phyloP scores from a whole-genome alignment of 345 rosid species.

The Cardamine occulta region DNA sequence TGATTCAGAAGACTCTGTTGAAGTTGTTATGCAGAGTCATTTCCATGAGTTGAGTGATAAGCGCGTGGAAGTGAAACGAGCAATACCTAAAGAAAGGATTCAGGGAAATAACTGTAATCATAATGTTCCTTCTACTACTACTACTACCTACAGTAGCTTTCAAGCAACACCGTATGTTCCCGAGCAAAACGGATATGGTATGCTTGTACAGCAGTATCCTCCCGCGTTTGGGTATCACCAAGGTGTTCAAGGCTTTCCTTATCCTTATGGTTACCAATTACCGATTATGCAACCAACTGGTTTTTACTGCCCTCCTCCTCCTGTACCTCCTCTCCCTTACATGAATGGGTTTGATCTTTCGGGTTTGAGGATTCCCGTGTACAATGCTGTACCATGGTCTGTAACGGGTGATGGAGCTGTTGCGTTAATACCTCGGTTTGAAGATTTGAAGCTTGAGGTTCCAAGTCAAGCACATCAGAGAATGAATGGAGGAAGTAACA shows the following conservation, averaged over 20 bases:
- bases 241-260: constrained; percentile 44
- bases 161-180: constrained; percentile 41
- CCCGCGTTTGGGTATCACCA: constrained; percentile 37
- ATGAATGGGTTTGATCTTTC: constrained; percentile 41
- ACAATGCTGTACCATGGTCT: constrained; percentile 38
- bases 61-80: constrained; percentile 80
- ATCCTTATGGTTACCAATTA: constrained; percentile 50
- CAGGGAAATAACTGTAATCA: constrained; percentile 38
- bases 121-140: background rate
- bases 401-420: constrained; percentile 39
- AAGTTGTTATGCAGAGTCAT: constrained; percentile 58
- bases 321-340: constrained; percentile 43
- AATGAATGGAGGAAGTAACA: constrained; percentile 30
- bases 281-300: constrained; percentile 47
- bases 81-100: constrained; percentile 75
- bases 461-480: constrained; percentile 27
- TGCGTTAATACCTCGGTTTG: constrained; percentile 34
- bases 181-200: constrained; percentile 46
- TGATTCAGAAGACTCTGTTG: constrained; percentile 72
- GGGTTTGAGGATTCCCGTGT: constrained; percentile 33
- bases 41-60: constrained; percentile 71
- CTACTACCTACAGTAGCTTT: constrained; percentile 22
- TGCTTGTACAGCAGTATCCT: constrained; percentile 35
- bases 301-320: constrained; percentile 44
- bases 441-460: constrained; percentile 35